Evolutionary conservation across 2,329 filamentous ascomycete species (phyloP), one percentile per base, ranked within the genome.

Genomic region (Diaporthe longicolla): DNA sequence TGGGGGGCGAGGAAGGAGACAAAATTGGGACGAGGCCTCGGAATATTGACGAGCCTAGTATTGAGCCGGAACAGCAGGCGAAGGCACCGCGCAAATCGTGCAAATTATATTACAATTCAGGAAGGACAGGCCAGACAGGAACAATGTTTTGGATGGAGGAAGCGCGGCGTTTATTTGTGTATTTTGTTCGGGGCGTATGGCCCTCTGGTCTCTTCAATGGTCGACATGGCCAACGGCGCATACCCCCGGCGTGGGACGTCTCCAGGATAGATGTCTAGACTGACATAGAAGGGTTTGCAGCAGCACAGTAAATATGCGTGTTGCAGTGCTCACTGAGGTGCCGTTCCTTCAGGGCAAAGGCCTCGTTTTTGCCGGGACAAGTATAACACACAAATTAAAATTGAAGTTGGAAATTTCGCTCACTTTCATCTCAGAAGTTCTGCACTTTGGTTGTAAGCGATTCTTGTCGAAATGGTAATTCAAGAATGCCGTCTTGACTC

Each of bases 1-100:
- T 86, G 94, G 95, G 26, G 93, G 93, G 77, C 81, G 80, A 74
- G 78, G 80, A 71, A 59, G 71, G 29, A 73, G 74, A 21, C 59
- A 52, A 37, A 58, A 71, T 19, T 73, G 74, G 74, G 52, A 75
- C 17, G 66, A 71, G 32, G 71, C 26, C 11, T 69, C 37, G 5
- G 71, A 75, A 57, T 75, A 73, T 55, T 75, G 70, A 74, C 19
- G 48, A 68, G 29, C 19, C 26, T 5, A 48, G 37, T 19, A 7
- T 35, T 29, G 24, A 26, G 54, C 24, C 21, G 1, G 13, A n/a
- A 8, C 37, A 37, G 29, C 17, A n/a, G 52, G 48, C 2, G 19
- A 4, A 40, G 43, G 40, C n/a, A 43, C 24, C 9, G 43, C 13
- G 43, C 43, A 29, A 45, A 45, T 69, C 10, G 37, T 40, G 37